phyloP scores from a whole-genome alignment of 805 yeast species.

The Candida insectorum region DNA sequence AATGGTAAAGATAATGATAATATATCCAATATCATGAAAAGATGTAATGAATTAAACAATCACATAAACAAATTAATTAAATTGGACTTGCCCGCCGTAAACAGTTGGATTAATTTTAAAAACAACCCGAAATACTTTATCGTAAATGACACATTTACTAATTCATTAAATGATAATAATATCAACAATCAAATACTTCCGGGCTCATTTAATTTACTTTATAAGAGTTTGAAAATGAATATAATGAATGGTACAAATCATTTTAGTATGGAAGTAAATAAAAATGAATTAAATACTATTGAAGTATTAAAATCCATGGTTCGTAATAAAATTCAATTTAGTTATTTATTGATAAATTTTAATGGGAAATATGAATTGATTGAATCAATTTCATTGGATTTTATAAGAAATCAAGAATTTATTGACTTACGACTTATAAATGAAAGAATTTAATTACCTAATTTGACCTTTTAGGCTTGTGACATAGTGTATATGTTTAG shows the following conservation, averaged over 20 bases:
- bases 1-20: slow-evolving; percentile 8
- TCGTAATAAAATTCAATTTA: slow-evolving; percentile 19
- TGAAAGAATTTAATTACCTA: too few relatives aligned
- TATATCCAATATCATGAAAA: slow-evolving; percentile 13
- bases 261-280: slow-evolving; percentile 22
- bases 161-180: slow-evolving; percentile 14
- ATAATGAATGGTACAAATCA: slow-evolving; percentile 16
- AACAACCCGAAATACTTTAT: slow-evolving; percentile 5
- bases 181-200: slow-evolving; percentile 19
- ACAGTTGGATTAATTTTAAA: slow-evolving; percentile 25
- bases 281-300: slow-evolving; percentile 17
- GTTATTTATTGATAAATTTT: slow-evolving; percentile 23
- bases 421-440: neutral
- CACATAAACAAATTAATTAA: slow-evolving; percentile 20
- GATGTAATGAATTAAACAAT: slow-evolving; percentile 22
- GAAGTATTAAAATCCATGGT: slow-evolving; percentile 25
- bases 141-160: slow-evolving; percentile 2
- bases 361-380: slow-evolving; percentile 25
- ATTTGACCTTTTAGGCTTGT: too few relatives aligned
- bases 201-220: slow-evolving; percentile 17
- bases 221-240: slow-evolving; percentile 1
- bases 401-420: neutral
- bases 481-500: too few relatives aligned
- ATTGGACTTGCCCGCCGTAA: slow-evolving; percentile 21
- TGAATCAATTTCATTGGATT: slow-evolving; percentile 19